Evolutionary conservation across 306 rosid genomes (phyloP).

Genomic region (Heteromeles arbutifolia): DNA sequence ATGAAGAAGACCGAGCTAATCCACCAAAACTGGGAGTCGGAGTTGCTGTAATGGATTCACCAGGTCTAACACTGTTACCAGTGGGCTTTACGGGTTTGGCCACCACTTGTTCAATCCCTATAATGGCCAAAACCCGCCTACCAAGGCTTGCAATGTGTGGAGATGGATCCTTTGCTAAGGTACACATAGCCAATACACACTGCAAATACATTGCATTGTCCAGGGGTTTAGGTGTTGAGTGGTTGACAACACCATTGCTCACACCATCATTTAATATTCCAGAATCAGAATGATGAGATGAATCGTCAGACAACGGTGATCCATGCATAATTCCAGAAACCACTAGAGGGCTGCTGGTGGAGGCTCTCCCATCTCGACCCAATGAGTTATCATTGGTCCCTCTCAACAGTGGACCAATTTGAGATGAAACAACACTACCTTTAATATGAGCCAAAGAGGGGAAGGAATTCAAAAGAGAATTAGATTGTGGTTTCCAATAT

Average conservation of each 20-base stretch:
- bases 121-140: constrained; percentile 75
- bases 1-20: constrained; percentile 84
- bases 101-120: constrained; percentile 90
- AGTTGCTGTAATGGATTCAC: constrained; percentile 42
- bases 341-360: constrained; percentile 85
- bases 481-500: constrained; percentile 85
- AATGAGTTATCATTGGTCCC: constrained; percentile 64
- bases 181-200: constrained; percentile 83
- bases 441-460: constrained; percentile 71
- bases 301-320: constrained; percentile 85
- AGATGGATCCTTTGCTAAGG: constrained; percentile 96
- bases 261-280: constrained; percentile 79
- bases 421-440: constrained; percentile 61
- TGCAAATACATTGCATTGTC: constrained; percentile 67
- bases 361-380: constrained; percentile 65
- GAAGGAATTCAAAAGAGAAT: constrained; percentile 64
- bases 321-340: constrained; percentile 86
- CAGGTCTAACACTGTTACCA: constrained; percentile 33
- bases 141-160: constrained; percentile 89
- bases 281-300: constrained; percentile 93
- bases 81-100: constrained; percentile 61
- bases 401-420: constrained; percentile 73
- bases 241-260: constrained; percentile 72
- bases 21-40: constrained; percentile 50
- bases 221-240: constrained; percentile 56